phyloP scores from a whole-genome alignment of 352 stramenopile species.

The Aphanomyces euteiches region DNA sequence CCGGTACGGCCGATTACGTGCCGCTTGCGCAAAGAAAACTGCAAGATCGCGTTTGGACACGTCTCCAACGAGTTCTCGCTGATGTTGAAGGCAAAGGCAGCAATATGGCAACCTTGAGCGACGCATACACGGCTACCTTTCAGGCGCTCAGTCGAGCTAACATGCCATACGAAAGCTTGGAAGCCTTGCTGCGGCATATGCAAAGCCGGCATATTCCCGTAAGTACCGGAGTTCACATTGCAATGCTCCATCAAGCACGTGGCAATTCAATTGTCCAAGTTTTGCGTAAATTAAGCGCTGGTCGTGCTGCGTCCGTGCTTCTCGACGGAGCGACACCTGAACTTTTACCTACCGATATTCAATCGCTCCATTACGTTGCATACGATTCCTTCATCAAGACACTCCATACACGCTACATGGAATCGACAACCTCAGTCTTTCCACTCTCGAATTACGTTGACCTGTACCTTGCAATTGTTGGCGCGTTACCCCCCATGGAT shows the following conservation, averaged over 20 bases:
- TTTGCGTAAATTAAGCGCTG: constrained; percentile 14
- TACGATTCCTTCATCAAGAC: constrained; percentile 21
- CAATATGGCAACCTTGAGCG: neutral
- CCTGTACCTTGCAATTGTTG: constrained; percentile 1
- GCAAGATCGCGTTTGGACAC: constrained; percentile 12
- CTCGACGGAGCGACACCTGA: neutral
- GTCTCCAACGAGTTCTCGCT: constrained; percentile 13
- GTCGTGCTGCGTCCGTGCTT: neutral
- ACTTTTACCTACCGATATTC: constrained; percentile 1
- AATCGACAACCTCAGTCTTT: constrained; percentile 16
- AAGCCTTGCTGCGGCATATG: constrained; percentile 16
- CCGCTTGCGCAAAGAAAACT: constrained; percentile 13
- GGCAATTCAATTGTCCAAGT: constrained; percentile 21
- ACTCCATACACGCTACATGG: constrained; percentile 18
- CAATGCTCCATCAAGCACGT: constrained; percentile 16
- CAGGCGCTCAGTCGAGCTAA: constrained; percentile 17
- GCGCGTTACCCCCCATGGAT: constrained; percentile 13
- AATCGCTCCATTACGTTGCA: constrained; percentile 20
- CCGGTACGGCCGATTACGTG: neutral
- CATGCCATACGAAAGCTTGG: constrained; percentile 25
- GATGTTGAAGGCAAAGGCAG: constrained; percentile 1
- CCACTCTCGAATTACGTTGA: constrained; percentile 9
- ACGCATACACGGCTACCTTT: constrained; percentile 26
- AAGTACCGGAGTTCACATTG: constrained; percentile 14
- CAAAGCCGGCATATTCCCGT: constrained; percentile 10